Percentiles rank a stretch among this genome's conserved stretches.
phyloP scores from a whole-genome alignment of 2,329 filamentous ascomycete species.

The Dactylella cylindrospora region DNA sequence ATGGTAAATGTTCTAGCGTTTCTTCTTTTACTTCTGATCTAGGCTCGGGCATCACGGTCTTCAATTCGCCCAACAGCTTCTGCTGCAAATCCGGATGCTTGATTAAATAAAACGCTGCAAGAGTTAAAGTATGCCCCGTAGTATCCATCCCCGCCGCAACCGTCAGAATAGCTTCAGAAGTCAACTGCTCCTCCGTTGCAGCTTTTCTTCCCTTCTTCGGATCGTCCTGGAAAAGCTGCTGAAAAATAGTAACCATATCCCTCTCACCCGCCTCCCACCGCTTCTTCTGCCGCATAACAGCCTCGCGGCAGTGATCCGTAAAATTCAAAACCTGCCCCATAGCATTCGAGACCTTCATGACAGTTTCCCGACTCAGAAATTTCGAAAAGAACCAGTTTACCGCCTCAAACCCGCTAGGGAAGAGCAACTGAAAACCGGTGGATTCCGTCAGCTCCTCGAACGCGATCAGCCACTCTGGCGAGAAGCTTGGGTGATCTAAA shows the following conservation, averaged over 20 bases:
- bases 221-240: conserved; percentile 33
- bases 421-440: background rate
- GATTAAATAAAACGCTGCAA: conserved; percentile 21
- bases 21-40: conserved; percentile 12
- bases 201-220: conserved; percentile 25
- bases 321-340: conserved; percentile 23
- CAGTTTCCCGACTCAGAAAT: conserved; percentile 1
- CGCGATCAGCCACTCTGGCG: conserved; percentile 13
- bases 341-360: background rate
- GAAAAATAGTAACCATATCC: conserved; percentile 30
- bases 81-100: conserved; percentile 27
- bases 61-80: conserved; percentile 26
- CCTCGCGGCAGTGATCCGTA: conserved; percentile 2
- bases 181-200: conserved; percentile 17
- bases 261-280: conserved; percentile 18
- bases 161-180: conserved; percentile 23
- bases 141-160: conserved; percentile 42
- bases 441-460: conserved; percentile 20
- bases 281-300: conserved; percentile 16
- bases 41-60: conserved; percentile 16
- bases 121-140: conserved; percentile 33
- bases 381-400: conserved; percentile 7
- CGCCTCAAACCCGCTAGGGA: conserved; percentile 3
- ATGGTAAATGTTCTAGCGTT: conserved; percentile 14
- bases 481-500: conserved; percentile 17